Evolutionary conservation across 768 basidiomycete species (phyloP), one percentile per base, ranked within the genome.

Genomic region (Terana coerulea): DNA sequence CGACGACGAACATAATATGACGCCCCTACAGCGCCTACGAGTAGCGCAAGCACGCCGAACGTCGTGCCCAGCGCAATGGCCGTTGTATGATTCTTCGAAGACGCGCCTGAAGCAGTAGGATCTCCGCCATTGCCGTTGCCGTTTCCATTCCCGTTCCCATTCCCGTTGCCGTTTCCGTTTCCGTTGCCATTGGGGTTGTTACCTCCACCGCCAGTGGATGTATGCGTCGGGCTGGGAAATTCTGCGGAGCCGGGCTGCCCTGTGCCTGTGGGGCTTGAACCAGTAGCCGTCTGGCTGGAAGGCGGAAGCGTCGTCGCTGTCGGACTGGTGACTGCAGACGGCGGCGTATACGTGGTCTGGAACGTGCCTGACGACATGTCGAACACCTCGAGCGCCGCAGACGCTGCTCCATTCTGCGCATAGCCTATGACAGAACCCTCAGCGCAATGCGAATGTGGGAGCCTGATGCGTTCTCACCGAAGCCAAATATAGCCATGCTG

Each of bases 401-500:
- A 69, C 9, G 80, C 83, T 5, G 87, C 80, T 1, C 72, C 75
- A 54, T 60, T 61, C 40, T 54, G 49, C 26, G 51, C 58, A 48
- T 61, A 66, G 7, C 65, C 63, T 64, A 41, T 28, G 31, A 10
- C 8, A 29, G 24, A 50, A 11, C 40, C 7, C 9, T n/a, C 15
- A 31, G 21, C n/a, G 33, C 26, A 25, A 25, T 3, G 37, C 19
- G 29, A 35, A 34, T 50, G 33, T 21, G 64, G 71, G 81, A 84
- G 14, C 78, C 79, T 84, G 50, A 50, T 31, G 29, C 25, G 30
- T 14, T 31, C 85, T 58, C 58, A 91, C 90, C 90, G 61, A 86
- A 88, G 29, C 84, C 86, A 64, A 93, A 88, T 9, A 94, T 64
- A 19, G 91, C 82, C 48, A 79, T 73, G 28, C 73, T 70, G 11